Percentiles rank a stretch among this genome's conserved stretches.
phyloP scores from a whole-genome alignment of 2,329 filamentous ascomycete species.

The Raffaelea arxii region DNA sequence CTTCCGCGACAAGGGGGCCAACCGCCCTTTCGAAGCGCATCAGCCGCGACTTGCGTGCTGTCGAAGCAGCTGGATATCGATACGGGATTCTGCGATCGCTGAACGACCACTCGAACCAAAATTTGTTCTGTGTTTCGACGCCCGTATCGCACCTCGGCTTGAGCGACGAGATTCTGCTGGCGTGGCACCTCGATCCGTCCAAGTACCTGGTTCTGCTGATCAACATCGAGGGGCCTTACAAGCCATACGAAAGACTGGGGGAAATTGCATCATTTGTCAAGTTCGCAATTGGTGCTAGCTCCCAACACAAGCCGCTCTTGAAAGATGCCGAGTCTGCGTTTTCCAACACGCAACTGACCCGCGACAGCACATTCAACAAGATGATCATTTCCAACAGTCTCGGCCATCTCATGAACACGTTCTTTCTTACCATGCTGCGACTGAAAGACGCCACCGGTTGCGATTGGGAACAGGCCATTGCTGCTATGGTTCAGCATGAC shows the following conservation, averaged over 20 bases:
- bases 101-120: conserved; percentile 25
- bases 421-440: conserved; percentile 53
- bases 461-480: conserved; percentile 60
- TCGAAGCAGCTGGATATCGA: conserved; percentile 58
- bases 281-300: too few species aligned
- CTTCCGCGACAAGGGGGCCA: not conserved
- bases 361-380: conserved; percentile 31
- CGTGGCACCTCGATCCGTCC: conserved; percentile 59
- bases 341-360: not conserved
- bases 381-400: conserved; percentile 66
- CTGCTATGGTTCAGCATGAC: conserved; percentile 6
- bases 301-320: conserved; percentile 60
- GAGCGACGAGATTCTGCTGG: conserved; percentile 62
- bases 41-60: conserved; percentile 48
- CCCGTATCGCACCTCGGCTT: conserved; percentile 61
- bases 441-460: conserved; percentile 42
- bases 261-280: too few species aligned
- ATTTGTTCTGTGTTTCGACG: conserved; percentile 56
- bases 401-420: conserved; percentile 55
- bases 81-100: conserved; percentile 52
- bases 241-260: conserved; percentile 46
- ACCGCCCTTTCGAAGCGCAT: conserved; percentile 20
- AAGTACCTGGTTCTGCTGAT: conserved; percentile 71
- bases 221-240: conserved; percentile 51
- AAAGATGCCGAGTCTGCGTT: conserved; percentile 27